Evolutionary conservation across 2,329 filamentous ascomycete genomes (phyloP).

Genomic region (Aspergillus sp.): DNA sequence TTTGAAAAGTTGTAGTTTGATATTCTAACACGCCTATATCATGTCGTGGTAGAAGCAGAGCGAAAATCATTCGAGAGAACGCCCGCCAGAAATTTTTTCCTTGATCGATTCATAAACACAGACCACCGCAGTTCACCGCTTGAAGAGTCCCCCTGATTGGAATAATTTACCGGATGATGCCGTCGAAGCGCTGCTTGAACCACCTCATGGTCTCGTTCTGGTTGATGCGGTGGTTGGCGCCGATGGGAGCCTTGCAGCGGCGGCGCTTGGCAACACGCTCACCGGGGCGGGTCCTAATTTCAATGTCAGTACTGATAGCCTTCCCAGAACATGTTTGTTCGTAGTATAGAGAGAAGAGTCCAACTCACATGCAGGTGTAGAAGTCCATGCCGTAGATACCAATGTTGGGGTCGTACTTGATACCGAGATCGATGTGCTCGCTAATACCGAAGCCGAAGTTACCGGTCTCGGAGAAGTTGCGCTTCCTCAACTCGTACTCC

Average conservation of each 20-base stretch:
- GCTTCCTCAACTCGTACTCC: constrained; percentile 99
- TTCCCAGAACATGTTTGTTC: background rate
- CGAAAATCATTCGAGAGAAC: constrained; percentile 19
- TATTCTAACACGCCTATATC: constrained; percentile 42
- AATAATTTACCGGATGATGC: constrained; percentile 88
- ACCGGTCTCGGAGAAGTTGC: constrained; percentile 99
- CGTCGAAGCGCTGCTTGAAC: constrained; percentile 96
- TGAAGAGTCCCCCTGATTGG: constrained; percentile 17
- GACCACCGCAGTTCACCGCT: constrained; percentile 25
- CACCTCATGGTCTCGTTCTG: constrained; percentile 95
- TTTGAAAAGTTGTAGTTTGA: constrained; percentile 32
- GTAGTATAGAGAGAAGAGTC: background rate
- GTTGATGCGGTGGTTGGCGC: constrained; percentile 88
- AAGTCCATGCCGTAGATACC: constrained; percentile 99
- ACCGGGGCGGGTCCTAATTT: constrained; percentile 79
- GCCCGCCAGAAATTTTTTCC: constrained; percentile 22
- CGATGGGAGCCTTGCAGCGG: constrained; percentile 82
- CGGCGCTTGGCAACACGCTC: constrained; percentile 96
- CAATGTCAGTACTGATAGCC: constrained; percentile 27
- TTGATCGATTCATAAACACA: constrained; percentile 35
- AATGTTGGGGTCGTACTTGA: constrained; percentile 99
- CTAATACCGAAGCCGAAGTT: constrained; percentile 99
- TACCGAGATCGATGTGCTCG: constrained; percentile 99
- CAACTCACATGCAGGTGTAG: constrained; percentile 95
- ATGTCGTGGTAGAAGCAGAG: constrained; percentile 38